Conservation (phyloP, 2,329 filamentous ascomycete genomes). For the Calonectria multiphialidica region DNA sequence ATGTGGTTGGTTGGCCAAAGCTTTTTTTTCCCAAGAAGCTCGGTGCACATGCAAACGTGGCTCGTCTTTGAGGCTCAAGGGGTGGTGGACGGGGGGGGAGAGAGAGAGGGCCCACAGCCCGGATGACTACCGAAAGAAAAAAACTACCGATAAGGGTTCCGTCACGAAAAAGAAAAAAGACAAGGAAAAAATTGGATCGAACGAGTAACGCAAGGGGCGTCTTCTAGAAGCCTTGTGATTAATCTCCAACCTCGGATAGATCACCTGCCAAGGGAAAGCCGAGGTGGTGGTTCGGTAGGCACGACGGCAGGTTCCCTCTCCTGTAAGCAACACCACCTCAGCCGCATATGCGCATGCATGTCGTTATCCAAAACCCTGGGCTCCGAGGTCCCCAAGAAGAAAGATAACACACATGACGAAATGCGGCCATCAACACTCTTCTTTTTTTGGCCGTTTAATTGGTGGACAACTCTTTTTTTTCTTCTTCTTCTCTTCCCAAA, state of each 20-base stretch:
- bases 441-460: not conserved
- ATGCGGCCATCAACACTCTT: not conserved
- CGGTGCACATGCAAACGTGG: slow-evolving; percentile 20
- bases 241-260: slow-evolving; percentile 23
- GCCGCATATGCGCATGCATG: too few relatives aligned
- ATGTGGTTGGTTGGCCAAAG: slow-evolving; percentile 25
- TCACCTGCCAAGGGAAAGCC: not conserved
- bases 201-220: not conserved
- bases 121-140: slow-evolving; percentile 22
- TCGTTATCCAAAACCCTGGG: not conserved
- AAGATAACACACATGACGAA: too few relatives aligned
- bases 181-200: slow-evolving; percentile 1
- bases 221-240: not conserved
- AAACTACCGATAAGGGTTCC: slow-evolving; percentile 15
- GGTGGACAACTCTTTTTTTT: not conserved
- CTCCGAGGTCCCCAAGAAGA: too few relatives aligned
- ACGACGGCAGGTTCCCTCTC: not conserved
- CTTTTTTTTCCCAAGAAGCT: not conserved
- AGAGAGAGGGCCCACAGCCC: slow-evolving; percentile 22
- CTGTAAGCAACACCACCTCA: too few relatives aligned
- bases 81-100: too few relatives aligned
- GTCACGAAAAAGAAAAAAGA: not conserved
- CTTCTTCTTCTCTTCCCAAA: too few relatives aligned
- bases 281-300: not conserved
- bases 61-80: slow-evolving; percentile 21